Conservation (phyloP, 345 rosid genomes). For the Jatropha curcas region DNA sequence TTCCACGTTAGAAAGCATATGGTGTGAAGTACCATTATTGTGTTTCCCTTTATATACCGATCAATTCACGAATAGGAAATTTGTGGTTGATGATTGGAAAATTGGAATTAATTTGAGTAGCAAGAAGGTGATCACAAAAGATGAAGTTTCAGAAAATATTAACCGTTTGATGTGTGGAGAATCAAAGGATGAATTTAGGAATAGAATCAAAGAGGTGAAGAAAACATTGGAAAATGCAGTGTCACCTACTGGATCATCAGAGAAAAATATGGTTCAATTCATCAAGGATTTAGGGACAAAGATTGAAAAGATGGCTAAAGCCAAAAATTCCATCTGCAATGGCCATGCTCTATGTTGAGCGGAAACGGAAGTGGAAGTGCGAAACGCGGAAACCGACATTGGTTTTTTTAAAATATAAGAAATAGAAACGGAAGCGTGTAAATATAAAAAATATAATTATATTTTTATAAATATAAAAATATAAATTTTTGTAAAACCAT, state of each 20-base stretch:
- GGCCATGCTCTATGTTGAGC: too few relatives aligned
- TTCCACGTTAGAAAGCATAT: constrained; percentile 62
- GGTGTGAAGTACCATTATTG: constrained; percentile 71
- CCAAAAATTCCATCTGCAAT: background rate
- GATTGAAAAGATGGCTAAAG: constrained; percentile 14
- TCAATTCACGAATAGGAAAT: constrained; percentile 77
- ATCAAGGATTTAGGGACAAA: constrained; percentile 38
- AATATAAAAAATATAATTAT: too few relatives aligned
- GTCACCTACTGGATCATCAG: constrained; percentile 47
- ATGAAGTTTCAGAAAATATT: constrained; percentile 45
- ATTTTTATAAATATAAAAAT: too few relatives aligned
- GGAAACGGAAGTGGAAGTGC: too few relatives aligned
- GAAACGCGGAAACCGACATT: too few relatives aligned
- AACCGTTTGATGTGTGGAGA: constrained; percentile 52
- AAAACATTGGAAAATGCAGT: constrained; percentile 45
- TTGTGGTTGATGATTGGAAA: constrained; percentile 83
- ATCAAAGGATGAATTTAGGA: constrained; percentile 35
- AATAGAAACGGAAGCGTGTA: too few relatives aligned
- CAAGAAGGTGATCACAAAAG: constrained; percentile 29
- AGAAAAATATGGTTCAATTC: constrained; percentile 44
- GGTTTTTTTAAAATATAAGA: too few relatives aligned
- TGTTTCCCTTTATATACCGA: constrained; percentile 75
- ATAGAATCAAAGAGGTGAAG: constrained; percentile 41
- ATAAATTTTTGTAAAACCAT: too few relatives aligned
- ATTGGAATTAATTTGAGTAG: constrained; percentile 62